Percentiles rank a stretch among this genome's conserved stretches.
Conservation (phyloP, 345 rosid species). For the Lagerstroemia speciosa region DNA sequence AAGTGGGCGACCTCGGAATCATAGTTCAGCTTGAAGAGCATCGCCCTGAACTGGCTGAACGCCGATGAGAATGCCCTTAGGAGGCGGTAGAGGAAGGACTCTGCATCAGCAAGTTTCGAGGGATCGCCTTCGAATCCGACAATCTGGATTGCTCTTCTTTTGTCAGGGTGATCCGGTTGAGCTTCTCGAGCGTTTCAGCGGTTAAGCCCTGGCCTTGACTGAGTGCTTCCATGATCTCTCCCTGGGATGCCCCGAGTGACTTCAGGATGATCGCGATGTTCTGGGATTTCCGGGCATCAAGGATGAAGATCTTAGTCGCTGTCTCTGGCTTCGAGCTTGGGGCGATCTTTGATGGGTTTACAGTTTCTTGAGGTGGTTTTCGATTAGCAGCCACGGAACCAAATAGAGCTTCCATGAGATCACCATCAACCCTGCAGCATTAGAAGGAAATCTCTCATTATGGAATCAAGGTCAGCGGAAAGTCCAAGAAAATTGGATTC, state of each 20-base stretch:
- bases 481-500: background rate
- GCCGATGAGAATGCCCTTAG: slow-evolving; percentile 67
- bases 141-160: slow-evolving; percentile 56
- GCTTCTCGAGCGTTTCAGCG: slow-evolving; percentile 62
- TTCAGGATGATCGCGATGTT: slow-evolving; percentile 73
- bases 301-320: slow-evolving; percentile 38
- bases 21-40: slow-evolving; percentile 61
- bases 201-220: slow-evolving; percentile 45
- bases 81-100: slow-evolving; percentile 59
- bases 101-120: slow-evolving; percentile 54
- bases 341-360: slow-evolving; percentile 5
- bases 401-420: slow-evolving; percentile 88
- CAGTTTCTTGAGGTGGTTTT: slow-evolving; percentile 25
- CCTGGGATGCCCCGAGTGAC: slow-evolving; percentile 46
- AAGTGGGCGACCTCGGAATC: slow-evolving; percentile 44
- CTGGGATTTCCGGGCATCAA: slow-evolving; percentile 72
- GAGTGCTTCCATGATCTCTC: slow-evolving; percentile 49
- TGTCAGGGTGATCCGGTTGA: slow-evolving; percentile 55
- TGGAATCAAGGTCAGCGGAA: background rate
- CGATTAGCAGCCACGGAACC: slow-evolving; percentile 54
- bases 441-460: background rate
- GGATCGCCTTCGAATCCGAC: slow-evolving; percentile 50
- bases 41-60: slow-evolving; percentile 47
- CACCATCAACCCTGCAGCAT: slow-evolving; percentile 56
- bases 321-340: slow-evolving; percentile 15